Evolutionary conservation across 2,329 filamentous ascomycete species (phyloP).

Genomic region (Macrophomina pseudophaseolina): DNA sequence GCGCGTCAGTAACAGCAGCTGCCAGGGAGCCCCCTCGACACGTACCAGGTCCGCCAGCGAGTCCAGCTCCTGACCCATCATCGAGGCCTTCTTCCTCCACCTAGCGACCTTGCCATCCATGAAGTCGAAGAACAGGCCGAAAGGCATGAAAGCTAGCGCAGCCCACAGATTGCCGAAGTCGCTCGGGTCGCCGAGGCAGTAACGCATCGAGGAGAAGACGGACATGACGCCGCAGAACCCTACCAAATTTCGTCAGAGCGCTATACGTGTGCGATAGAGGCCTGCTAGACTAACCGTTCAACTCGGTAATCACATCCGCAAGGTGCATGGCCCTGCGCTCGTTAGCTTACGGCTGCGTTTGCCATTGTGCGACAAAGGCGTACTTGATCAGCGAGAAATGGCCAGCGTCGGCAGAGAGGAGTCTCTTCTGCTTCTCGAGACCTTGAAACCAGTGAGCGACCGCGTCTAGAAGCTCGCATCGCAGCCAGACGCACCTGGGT

Average conservation of each 20-base stretch:
- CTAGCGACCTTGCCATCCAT: constrained; percentile 96
- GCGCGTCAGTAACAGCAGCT: not conserved
- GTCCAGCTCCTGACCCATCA: constrained; percentile 98
- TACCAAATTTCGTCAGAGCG: constrained; percentile 35
- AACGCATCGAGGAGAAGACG: constrained; percentile 91
- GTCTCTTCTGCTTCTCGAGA: constrained; percentile 76
- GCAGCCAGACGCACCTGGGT: constrained; percentile 28
- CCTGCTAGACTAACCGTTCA: constrained; percentile 63
- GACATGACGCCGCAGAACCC: constrained; percentile 93
- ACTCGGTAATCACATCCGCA: constrained; percentile 81
- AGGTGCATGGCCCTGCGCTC: constrained; percentile 66
- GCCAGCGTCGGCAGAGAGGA: constrained; percentile 71
- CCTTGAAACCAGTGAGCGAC: constrained; percentile 48
- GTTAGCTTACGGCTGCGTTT: constrained; percentile 28
- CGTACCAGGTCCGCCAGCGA: constrained; percentile 91
- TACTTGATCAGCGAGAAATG: constrained; percentile 68
- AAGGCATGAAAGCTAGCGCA: constrained; percentile 85
- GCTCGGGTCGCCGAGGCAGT: constrained; percentile 73
- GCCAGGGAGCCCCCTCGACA: constrained; percentile 21
- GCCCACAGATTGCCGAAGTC: constrained; percentile 75
- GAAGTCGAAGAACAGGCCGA: constrained; percentile 96
- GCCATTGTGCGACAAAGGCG: constrained; percentile 16
- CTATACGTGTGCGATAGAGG: not conserved
- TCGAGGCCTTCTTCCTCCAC: constrained; percentile 94
- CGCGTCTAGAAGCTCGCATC: not conserved